A percentile compares a stretch with the other conserved stretches of the same genome.
phyloP scores from a whole-genome alignment of 148 eudicot species.

The Amaranthus palmeri region DNA sequence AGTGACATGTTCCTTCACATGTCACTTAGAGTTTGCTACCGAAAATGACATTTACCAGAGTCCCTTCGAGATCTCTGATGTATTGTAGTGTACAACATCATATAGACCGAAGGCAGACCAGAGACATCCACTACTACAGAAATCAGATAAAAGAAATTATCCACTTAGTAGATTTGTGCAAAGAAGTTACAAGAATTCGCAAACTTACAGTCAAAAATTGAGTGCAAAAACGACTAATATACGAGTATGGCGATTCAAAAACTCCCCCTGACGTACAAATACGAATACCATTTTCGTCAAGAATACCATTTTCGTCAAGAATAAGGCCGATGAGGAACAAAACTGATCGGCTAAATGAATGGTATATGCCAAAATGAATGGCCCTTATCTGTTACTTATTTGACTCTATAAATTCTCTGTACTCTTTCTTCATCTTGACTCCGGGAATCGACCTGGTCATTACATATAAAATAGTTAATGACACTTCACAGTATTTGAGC shows the following conservation, averaged over 20 bases:
- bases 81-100: not conserved
- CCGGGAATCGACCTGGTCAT: conserved; percentile 80
- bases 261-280: conserved; percentile 17
- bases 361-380: conserved; percentile 17
- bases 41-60: too few relatives aligned
- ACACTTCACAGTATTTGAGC: too few relatives aligned
- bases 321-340: conserved; percentile 15
- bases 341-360: conserved; percentile 33
- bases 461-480: conserved; percentile 9
- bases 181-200: conserved; percentile 16
- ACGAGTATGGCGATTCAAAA: conserved; percentile 14
- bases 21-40: too few relatives aligned
- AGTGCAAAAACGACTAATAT: conserved; percentile 19
- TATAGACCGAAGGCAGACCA: not conserved
- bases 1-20: not conserved
- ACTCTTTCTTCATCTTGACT: conserved; percentile 99
- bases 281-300: conserved; percentile 6
- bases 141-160: not conserved
- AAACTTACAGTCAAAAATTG: conserved; percentile 22
- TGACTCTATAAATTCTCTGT: conserved; percentile 81
- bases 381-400: conserved; percentile 69
- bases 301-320: conserved; percentile 9
- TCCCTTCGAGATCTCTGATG: not conserved
- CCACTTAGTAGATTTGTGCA: conserved; percentile 8
- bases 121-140: not conserved